Evolutionary conservation across 768 basidiomycete species (phyloP), one percentile per base, ranked within the genome.

Genomic region (Pisolithus marmoratus): DNA sequence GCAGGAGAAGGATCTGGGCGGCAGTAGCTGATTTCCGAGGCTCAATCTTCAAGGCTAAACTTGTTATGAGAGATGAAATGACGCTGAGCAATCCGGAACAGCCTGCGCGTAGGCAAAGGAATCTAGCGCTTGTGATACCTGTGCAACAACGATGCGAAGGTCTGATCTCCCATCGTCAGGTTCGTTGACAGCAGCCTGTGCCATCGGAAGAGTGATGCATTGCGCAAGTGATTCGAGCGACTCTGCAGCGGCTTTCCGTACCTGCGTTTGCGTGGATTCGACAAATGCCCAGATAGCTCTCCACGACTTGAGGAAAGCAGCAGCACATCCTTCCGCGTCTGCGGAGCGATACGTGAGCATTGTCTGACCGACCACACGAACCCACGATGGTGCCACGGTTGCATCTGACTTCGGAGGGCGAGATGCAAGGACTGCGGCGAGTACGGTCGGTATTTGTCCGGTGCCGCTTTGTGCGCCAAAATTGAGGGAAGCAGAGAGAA

Each of bases 41-140:
- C 22, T 71, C 67, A 43, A 70, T 50, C 54, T 82, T 77, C 54
- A 80, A 70, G 17, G 82, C 74, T 31, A 95, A 70, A 55, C 77
- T 77, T 8, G 69, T 71, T 53, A 91, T 77, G 31, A 97, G 73
- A 2, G 89, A 81, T 4, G 85, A 82, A 41, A 86, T 70, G 44
- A 93, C 76, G 7, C 74, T 70, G n/a, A 99, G 72, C 12, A 97
- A 65, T 59, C 88, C 8, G 90, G 85, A 49, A 92, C 83, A 5
- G 88, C 77, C 14, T 79, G 76, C 8, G 90, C 86, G 60, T 84
- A 89, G 2, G 81, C 70, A 34, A 94, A 71, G 8, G 87, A 81
- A 55, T 86, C 81, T 37, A 96, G 68, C 0, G 90, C 85, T 52
- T 82, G 83, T 7, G 76, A 73, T 6, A 81, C 68, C 58, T 90